A percentile compares a stretch with the other conserved stretches of the same genome.
These are phyloP conservation scores for Peronosclerospora sorghi DNA, from an alignment of 352 stramenopile species.

Conservation along the genomic window DNA sequence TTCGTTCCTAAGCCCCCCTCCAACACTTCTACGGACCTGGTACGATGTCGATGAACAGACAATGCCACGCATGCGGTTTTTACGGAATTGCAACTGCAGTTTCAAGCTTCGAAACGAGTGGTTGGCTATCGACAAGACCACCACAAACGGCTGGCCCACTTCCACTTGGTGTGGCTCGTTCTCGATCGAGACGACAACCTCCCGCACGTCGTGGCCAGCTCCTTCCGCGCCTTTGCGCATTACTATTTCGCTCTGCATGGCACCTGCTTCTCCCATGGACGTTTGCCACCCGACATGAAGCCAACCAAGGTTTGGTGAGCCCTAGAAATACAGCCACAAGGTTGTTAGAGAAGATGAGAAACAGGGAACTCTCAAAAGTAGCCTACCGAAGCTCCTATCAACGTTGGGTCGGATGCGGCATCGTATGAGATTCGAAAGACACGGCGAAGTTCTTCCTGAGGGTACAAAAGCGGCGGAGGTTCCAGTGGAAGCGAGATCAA, in stretches of 20 bases:
- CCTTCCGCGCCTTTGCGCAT: slow-evolving; percentile 34
- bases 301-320: slow-evolving; percentile 53
- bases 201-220: slow-evolving; percentile 7
- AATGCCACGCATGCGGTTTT: slow-evolving; percentile 55
- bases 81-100: slow-evolving; percentile 73
- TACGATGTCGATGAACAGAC: slow-evolving; percentile 61
- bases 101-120: slow-evolving; percentile 42
- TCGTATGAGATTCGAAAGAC: slow-evolving; percentile 53
- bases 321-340: slow-evolving; percentile 13
- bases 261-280: slow-evolving; percentile 66
- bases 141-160: slow-evolving; percentile 44
- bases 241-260: slow-evolving; percentile 70
- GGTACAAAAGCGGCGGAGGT: slow-evolving; percentile 34
- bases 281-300: slow-evolving; percentile 80
- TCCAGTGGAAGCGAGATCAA: slow-evolving; percentile 31
- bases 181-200: slow-evolving; percentile 36
- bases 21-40: slow-evolving; percentile 30
- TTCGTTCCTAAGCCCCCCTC: neutral
- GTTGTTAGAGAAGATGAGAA: too few species aligned
- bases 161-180: slow-evolving; percentile 37
- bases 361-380: too few species aligned
- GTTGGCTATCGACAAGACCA: slow-evolving; percentile 48
- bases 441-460: slow-evolving; percentile 70
- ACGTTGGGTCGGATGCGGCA: slow-evolving; percentile 20
- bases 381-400: slow-evolving; percentile 26